Evolutionary conservation across 345 rosid genomes (phyloP), one percentile per base, ranked within the genome.

Genomic region (Linum tenue): DNA sequence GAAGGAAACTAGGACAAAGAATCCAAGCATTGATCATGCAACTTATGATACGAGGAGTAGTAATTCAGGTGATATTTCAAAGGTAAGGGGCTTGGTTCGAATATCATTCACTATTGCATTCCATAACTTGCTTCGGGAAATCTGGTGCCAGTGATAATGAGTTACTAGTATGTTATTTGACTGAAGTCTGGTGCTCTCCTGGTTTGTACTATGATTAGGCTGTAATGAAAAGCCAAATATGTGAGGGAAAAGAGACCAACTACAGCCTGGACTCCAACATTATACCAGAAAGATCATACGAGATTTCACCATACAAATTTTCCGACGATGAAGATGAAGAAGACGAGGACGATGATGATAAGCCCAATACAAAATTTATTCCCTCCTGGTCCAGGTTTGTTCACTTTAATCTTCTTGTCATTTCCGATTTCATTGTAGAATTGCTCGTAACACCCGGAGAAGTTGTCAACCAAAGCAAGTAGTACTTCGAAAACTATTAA

Each of bases 381-480:
- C 99, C 99, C 73, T 70, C 91, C 16, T 91, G 99, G 99, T 80
- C 92, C 76, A 83, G 97, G 97, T 89, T 56, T 73, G 81, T 70
- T 48, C 14, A 53, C 31, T 39, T 74, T 48, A 53, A 48, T 36
- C 4, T 64, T 22, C 31, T 66, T 62, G 50, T 7, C 14, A 5
- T 39, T 56, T 63, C 35, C 31, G 31, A 22, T 22, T 0, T 16
- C 11, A 48, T 48, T 17, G 10, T 4, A 57, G 22, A 57, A 0
- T 57, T 43, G 3, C 50, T 43, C 50, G 6, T 43, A 43, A 5
- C 50, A 43, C 9, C 10, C 50, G 50, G 31, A 22, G 31, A 22
- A 22, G 31, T 22, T 22, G 31, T 22, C 31, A 22, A 22, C 31
- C 31, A 43, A 11, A 43, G 50, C 5, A 42, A 6, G 9, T 7